Conservation (phyloP, 2,329 filamentous ascomycete species). For the Tolypocladium nubicola region DNA sequence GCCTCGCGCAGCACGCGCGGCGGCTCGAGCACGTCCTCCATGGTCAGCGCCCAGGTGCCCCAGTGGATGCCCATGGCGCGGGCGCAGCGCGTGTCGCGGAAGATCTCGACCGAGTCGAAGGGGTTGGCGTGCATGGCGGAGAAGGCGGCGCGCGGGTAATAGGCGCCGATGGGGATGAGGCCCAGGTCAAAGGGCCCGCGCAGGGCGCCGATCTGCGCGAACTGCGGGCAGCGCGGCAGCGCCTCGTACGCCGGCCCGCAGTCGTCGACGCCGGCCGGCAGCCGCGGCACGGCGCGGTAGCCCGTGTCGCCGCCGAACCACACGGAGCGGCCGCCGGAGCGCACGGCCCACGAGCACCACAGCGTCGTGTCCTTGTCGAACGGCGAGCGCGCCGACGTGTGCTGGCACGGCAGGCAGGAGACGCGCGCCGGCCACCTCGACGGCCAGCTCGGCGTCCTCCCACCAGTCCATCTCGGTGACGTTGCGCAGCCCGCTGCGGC, state of each 20-base stretch:
- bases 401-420: conserved; percentile 75
- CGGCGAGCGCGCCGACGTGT: conserved; percentile 57
- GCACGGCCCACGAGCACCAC: conserved; percentile 80
- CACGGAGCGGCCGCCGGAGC: conserved; percentile 63
- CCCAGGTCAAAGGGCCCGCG: conserved; percentile 85
- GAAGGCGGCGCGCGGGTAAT: conserved; percentile 62
- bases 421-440: conserved; percentile 50
- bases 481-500: conserved; percentile 55
- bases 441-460: conserved; percentile 66
- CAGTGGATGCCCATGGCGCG: conserved; percentile 82
- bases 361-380: conserved; percentile 68
- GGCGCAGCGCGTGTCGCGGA: conserved; percentile 69
- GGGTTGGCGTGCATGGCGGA: conserved; percentile 79
- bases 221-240: conserved; percentile 69
- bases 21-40: conserved; percentile 78
- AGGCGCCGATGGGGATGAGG: conserved; percentile 87
- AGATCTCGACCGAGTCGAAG: conserved; percentile 81
- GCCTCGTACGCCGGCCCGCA: conserved; percentile 56
- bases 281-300: conserved; percentile 65
- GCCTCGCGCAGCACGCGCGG: conserved; percentile 63
- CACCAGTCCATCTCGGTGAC: conserved; percentile 94
- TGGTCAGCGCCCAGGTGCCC: conserved; percentile 81
- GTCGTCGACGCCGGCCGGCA: conserved; percentile 55
- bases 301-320: conserved; percentile 90
- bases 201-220: conserved; percentile 68